Evolutionary conservation across 148 eudicot genomes (phyloP), one percentile per base, ranked within the genome.

Genomic region (Amaranthus cruentus): DNA sequence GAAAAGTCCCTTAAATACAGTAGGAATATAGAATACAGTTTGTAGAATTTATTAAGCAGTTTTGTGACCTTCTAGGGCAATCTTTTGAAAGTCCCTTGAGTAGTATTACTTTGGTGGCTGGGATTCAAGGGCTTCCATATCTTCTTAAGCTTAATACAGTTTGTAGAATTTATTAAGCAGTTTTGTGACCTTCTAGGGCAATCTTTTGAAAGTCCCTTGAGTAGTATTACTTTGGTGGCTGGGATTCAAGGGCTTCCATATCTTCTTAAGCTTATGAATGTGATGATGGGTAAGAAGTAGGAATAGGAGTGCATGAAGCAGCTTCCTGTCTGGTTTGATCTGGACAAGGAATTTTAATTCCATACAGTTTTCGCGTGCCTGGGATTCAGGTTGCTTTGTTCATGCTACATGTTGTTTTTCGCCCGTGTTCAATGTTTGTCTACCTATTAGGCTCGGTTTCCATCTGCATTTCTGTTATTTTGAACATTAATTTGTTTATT

Each of bases 301-400:
- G 98, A 93, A 74, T 93, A 96, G 98, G 93, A 90, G 66, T 55
- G 85, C 0, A 86, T 88, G 93, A 93, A 90, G 79, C 98, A 93
- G 64, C 74, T 93, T 12, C 96, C 91, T 2, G 90, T 93, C 44
- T 90, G 96, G 0, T 75, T 93, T 42, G 98, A 93, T 75, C 76
- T 93, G 71, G 98, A 71, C 38, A 71, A 74, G 71, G 91, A 88
- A 71, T 89, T 90, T 64, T 93, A 93, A 72, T 93, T 90, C 77
- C 98, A 93, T 73, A 87, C 93, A 0, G 75, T 93, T 6, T 93
- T 93, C 13, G 98, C 90, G 12, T 93, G 98, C 55, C 98, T 96
- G 0, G 98, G n/a, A n/a, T n/a, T n/a, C n/a, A n/a, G n/a, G n/a
- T n/a, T n/a, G n/a, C n/a, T n/a, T n/a, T n/a, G n/a, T n/a, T n/a